Evolutionary conservation across 176 grass and related monocot genomes (phyloP), one percentile per base, ranked within the genome.

Genomic region (Carex myosuroides): DNA sequence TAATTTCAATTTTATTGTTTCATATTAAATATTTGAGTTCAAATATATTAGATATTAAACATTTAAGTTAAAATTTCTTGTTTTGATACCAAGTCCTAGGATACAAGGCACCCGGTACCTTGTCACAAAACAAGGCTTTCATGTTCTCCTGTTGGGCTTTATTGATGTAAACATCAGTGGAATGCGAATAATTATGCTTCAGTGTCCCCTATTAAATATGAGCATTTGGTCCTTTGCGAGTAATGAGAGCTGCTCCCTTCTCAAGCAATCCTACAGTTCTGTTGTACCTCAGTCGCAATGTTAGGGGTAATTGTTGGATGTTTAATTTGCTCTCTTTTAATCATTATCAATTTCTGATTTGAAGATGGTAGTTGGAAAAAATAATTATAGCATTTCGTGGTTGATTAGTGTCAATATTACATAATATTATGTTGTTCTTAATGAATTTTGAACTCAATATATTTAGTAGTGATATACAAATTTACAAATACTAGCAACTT

Each of bases 171-270:
- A 67, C 41, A 62, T 29, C 0, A 64, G 61, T 82, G 37, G 80
- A 50, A 67, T 82, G 80, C 18, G 61, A 67, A 65, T 82, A 68
- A 82, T 82, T 62, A 68, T 82, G 80, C 4, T 30, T 67, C 37
- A 20, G 14, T 68, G 80, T 67, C 5, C 35, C 37, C 41, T 53
- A 20, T 61, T 82, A 4, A 82, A 30, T 6, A 14, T 13, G 35
- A 71, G 39, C 61, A 64, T 67, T 33, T 82, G 46, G 32, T 82
- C 4, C 18, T 82, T 70, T 82, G 61, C 21, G 13, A 67, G 59
- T 82, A 82, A 82, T 68, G 61, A 82, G 80, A 67, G 60, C 42
- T 18, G n/a, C 33, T 82, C 60, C 18, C 61, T 82, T 82, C 18
- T 68, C 46, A 82, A 82, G 61, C 46, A 67, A 82, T 68, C 80